These are phyloP conservation scores for Aspergillus persii DNA, from an alignment of 2,329 filamentous ascomycete species.

Conservation along the genomic window DNA sequence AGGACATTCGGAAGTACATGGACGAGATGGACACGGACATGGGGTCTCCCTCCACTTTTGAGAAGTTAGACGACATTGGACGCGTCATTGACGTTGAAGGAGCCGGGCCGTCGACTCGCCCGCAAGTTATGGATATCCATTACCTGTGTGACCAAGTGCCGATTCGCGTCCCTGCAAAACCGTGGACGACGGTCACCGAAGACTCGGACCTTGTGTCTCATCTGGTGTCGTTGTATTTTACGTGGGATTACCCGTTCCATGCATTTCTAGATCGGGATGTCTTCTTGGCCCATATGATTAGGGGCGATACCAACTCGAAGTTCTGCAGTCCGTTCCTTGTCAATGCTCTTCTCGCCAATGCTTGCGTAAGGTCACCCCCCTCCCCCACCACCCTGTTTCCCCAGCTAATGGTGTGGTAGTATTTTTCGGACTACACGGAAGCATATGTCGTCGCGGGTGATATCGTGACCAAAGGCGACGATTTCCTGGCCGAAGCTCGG, in stretches of 20 bases:
- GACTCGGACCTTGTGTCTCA: conserved; percentile 74
- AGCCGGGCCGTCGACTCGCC: conserved; percentile 30
- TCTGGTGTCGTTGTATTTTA: conserved; percentile 88
- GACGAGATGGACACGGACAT: conserved; percentile 22
- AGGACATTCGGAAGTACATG: conserved; percentile 38
- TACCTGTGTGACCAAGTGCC: conserved; percentile 38
- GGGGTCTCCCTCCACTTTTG: conserved; percentile 18
- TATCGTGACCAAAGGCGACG: conserved; percentile 35
- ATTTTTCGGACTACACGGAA: conserved; percentile 40
- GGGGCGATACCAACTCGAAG: conserved; percentile 49
- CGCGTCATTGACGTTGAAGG: conserved; percentile 31
- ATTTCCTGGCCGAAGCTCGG: conserved; percentile 39
- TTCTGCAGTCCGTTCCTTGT: conserved; percentile 88
- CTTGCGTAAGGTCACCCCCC: conserved; percentile 32
- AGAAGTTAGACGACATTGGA: conserved; percentile 29
- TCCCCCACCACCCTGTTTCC: not conserved
- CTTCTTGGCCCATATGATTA: conserved; percentile 53
- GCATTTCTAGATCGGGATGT: conserved; percentile 78
- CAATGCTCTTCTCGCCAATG: conserved; percentile 75
- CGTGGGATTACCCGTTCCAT: conserved; percentile 88
- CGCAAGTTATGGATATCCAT: conserved; percentile 43
- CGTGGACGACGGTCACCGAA: conserved; percentile 80
- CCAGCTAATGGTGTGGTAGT: conserved; percentile 5
- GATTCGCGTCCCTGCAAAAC: conserved; percentile 33
- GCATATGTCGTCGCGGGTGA: conserved; percentile 37